phyloP scores from a whole-genome alignment of 371 early-diverging fungal genomes.

The Chytridiales sp. region DNA sequence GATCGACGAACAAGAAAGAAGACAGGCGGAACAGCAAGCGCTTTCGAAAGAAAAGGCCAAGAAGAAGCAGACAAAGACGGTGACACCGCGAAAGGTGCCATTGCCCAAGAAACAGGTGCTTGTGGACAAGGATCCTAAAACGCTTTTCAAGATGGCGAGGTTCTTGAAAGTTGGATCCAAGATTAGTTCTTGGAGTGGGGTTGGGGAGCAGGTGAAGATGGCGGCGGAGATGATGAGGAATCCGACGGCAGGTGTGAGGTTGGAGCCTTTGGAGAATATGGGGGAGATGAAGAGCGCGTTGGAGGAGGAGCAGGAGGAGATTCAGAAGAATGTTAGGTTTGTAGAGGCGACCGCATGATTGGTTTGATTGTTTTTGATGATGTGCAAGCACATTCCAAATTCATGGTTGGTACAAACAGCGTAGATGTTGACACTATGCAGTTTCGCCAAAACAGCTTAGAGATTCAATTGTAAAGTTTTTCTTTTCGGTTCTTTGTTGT shows the following conservation, averaged over 20 bases:
- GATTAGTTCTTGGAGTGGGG: constrained; percentile 34
- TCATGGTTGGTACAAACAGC: no score
- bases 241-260: not conserved
- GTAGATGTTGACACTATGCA: no score
- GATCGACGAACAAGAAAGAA: constrained; percentile 31
- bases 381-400: no score
- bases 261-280: no score
- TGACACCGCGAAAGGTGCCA: constrained; percentile 15
- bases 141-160: constrained; percentile 52
- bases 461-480: no score
- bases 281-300: not conserved
- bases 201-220: not conserved
- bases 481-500: no score
- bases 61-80: constrained; percentile 21
- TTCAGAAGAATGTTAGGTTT: constrained; percentile 5
- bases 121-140: constrained; percentile 42
- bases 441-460: no score
- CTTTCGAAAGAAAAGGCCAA: constrained; percentile 9
- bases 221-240: not conserved
- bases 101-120: constrained; percentile 24
- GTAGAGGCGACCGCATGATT: no score
- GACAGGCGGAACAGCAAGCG: not conserved
- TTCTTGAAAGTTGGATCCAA: constrained; percentile 40
- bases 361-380: no score
- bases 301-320: not conserved